Conservation (phyloP, 2,329 filamentous ascomycete genomes). For the Scolecobasidium constrictum region DNA sequence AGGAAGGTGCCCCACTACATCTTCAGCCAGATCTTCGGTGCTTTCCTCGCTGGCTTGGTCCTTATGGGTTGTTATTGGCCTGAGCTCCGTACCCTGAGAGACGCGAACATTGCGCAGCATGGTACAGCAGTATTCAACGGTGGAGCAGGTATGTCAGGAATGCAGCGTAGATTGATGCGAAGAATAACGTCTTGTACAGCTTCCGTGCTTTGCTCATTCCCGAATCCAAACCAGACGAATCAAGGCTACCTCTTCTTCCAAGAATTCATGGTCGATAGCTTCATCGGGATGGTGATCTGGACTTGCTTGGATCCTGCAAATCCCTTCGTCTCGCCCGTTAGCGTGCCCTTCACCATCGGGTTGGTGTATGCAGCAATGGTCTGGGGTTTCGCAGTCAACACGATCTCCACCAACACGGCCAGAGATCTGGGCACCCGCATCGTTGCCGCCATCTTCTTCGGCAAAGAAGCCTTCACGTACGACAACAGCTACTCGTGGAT, state of each 20-base stretch:
- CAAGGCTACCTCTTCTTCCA: slow-evolving; percentile 47
- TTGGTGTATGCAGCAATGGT: slow-evolving; percentile 42
- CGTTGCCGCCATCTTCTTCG: slow-evolving; percentile 48
- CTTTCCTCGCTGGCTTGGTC: slow-evolving; percentile 44
- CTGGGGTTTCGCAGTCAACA: slow-evolving; percentile 46
- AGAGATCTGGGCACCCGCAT: slow-evolving; percentile 49
- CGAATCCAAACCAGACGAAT: slow-evolving; percentile 38
- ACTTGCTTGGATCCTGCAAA: slow-evolving; percentile 47
- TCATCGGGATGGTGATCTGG: slow-evolving; percentile 49
- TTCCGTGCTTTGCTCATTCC: slow-evolving; percentile 45
- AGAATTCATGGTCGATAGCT: slow-evolving; percentile 48
- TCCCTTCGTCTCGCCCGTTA: slow-evolving; percentile 40
- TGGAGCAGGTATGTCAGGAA: slow-evolving; percentile 21
- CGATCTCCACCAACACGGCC: slow-evolving; percentile 46
- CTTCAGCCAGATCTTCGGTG: slow-evolving; percentile 44
- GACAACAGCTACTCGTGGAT: slow-evolving; percentile 40
- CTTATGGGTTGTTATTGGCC: slow-evolving; percentile 32
- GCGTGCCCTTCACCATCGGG: slow-evolving; percentile 44
- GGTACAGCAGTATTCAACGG: slow-evolving; percentile 9
- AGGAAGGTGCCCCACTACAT: slow-evolving; percentile 48
- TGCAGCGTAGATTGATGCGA: slow-evolving; percentile 38
- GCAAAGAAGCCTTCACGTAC: slow-evolving; percentile 37
- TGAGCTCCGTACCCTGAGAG: slow-evolving; percentile 2
- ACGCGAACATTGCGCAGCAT: slow-evolving; percentile 5
- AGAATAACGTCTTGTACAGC: slow-evolving; percentile 36